Evolutionary conservation across 2,329 filamentous ascomycete genomes (phyloP), one percentile per base, ranked within the genome.

Genomic region (Drechmeria coniospora): DNA sequence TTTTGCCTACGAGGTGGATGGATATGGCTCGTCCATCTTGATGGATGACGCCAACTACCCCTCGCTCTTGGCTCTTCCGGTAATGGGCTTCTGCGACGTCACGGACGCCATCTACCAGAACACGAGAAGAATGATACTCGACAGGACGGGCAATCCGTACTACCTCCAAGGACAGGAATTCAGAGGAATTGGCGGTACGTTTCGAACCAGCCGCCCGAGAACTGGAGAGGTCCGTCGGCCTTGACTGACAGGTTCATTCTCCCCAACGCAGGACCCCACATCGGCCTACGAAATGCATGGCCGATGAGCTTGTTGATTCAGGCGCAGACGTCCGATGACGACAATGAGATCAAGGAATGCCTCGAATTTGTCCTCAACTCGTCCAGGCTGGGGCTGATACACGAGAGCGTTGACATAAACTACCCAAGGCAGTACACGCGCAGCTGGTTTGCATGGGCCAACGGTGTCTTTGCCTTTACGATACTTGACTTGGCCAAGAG

Each of bases 401-500:
- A 98, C 44, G 90, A 98, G 57, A 92, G 81, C 42, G 73, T 98
- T 22, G 73, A 93, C 43, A 87, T 95, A 5, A 74, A 87, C 35
- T 46, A 54, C 22, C 41, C 58, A 3, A 34, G 38, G n/a, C 56
- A 60, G 14, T 95, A 90, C 51, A 94, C 87, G 2, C 65, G 84
- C 37, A 83, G 79, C 45, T 95, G 87, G 87, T 95, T 95, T 50
- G 83, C 87, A 3, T 95, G 86, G 90, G 90, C 90, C 8, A 98
- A 98, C 42, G 90, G 83, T 1, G 83, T 98, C 8, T 95, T 93
- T 54, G 84, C 87, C 10, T 77, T 83, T 51, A 92, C 86, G 0
- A 82, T 98, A 25, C 57, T 98, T 28, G 83, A 94, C 57, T 49
- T 98, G 28, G 90, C 86, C 1, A 76, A 78, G 53, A 63, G 87